Base-by-base conservation (phyloP, 441 rosid species). In the Pelargonium citronellum region DNA sequence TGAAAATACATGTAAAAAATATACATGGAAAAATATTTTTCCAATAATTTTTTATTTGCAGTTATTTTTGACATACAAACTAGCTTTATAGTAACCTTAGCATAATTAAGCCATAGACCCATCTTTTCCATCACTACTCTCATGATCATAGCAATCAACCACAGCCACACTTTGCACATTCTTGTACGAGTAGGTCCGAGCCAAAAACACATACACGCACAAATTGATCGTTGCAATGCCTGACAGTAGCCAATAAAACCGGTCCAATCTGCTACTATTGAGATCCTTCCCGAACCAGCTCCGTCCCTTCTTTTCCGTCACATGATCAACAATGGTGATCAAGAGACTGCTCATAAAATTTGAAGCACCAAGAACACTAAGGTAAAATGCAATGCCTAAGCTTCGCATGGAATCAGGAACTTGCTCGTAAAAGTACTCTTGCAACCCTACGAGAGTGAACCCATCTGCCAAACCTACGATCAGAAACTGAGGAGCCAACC, bases 361-460 rank as follows among this genome's bases (percentile, higher is more conserved):
- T 17, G 89, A 87, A 0, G 91, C 92, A 24, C 99, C 96, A 0
- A 84, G 63, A 53, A 86, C 96, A 34, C 96, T 86, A 0, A 91
- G 83, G 80, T 89, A 91, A 16, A 91, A 80, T 7, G 96, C 96
- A 39, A 91, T 91, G 20, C 94, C 96, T 62, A 91, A 64, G 77
- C 92, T 91, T 72, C 97, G 77, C 97, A 91, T 91, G 0, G 91
- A 82, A 80, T 91, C 97, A 0, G 97, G 97, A 51, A 87, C 97
- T 78, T 91, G 92, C 70, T 91, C 97, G 12, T 91, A 91, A 68
- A 91, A 91, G 61, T 83, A 89, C 79, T 91, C 97, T 62, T 89
- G 97, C 68, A 91, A 76, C n/a, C 97, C 97, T 7, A 91, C 97
- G 5, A 89, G 76, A 8, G 95, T 53, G 67, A 89, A 89, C 1